Percentiles rank a stretch among this genome's conserved stretches.
Conservation (phyloP, 768 basidiomycete genomes). For the Boletus rufocinnamomeus region DNA sequence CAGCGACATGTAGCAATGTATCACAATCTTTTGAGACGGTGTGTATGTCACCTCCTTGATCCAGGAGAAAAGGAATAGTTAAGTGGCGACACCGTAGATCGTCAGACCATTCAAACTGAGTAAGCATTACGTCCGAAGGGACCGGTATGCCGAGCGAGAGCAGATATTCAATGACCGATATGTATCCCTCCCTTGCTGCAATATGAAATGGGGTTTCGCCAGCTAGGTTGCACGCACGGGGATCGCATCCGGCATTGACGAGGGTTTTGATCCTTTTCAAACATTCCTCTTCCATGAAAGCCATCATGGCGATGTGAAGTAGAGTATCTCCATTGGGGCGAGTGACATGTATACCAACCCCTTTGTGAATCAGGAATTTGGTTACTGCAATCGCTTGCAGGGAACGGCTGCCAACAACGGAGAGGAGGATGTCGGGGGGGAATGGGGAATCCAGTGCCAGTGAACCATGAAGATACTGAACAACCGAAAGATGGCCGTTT, state of each 20-base stretch:
- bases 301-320: not conserved
- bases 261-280: not conserved
- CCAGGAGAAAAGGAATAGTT: not conserved
- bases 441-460: not conserved
- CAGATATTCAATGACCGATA: not conserved
- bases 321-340: not conserved
- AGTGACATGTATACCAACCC: not conserved
- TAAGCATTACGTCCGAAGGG: not conserved
- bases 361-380: not conserved
- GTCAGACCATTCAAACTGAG: not conserved
- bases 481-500: not conserved
- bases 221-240: not conserved
- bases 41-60: not conserved
- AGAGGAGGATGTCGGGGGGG: not conserved
- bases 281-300: not conserved
- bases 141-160: not conserved
- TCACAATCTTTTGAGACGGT: not conserved
- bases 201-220: not conserved
- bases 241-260: not conserved
- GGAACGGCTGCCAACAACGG: too few species aligned
- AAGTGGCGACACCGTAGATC: not conserved
- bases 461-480: not conserved
- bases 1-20: not conserved
- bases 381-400: not conserved
- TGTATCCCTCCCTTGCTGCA: not conserved